Percentiles rank a stretch among this genome's conserved stretches.
These are phyloP conservation scores for Moniliophthora roreri DNA, from an alignment of 1,284 basidiomycete species.

Conservation along the genomic window DNA sequence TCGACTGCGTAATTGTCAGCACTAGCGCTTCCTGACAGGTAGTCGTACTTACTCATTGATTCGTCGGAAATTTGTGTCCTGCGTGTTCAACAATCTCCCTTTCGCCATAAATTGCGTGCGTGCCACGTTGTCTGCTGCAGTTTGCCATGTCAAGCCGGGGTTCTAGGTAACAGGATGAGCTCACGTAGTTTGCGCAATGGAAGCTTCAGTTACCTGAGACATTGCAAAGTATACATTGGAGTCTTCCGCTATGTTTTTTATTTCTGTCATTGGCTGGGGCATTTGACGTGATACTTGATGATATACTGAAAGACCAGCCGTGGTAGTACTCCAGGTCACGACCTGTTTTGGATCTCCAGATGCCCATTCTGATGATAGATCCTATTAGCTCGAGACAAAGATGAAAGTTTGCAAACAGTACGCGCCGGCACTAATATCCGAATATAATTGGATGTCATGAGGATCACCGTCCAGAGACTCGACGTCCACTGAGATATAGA, in stretches of 20 bases:
- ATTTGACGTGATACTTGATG: not conserved
- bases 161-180: not conserved
- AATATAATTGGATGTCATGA: conserved; percentile 12
- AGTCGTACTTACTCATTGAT: not conserved
- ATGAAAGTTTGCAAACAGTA: not conserved
- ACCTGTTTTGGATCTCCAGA: not conserved
- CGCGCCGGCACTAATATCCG: conserved; percentile 11
- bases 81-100: not conserved
- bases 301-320: not conserved
- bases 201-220: not conserved
- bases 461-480: conserved; percentile 7
- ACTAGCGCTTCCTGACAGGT: too few species aligned
- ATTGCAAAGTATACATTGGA: conserved; percentile 17
- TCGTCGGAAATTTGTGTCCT: not conserved
- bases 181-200: not conserved
- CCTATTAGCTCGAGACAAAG: not conserved
- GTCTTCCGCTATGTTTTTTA: conserved; percentile 33
- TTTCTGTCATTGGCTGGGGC: conserved; percentile 22
- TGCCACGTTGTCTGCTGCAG: not conserved
- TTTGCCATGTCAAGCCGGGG: not conserved
- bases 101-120: not conserved
- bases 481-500: conserved; percentile 11
- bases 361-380: conserved; percentile 12
- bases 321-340: conserved; percentile 11
- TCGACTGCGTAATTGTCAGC: not conserved